These are phyloP conservation scores for Phytophthora pseudosyringae DNA, from an alignment of 352 stramenopile species.

Conservation along the genomic window DNA sequence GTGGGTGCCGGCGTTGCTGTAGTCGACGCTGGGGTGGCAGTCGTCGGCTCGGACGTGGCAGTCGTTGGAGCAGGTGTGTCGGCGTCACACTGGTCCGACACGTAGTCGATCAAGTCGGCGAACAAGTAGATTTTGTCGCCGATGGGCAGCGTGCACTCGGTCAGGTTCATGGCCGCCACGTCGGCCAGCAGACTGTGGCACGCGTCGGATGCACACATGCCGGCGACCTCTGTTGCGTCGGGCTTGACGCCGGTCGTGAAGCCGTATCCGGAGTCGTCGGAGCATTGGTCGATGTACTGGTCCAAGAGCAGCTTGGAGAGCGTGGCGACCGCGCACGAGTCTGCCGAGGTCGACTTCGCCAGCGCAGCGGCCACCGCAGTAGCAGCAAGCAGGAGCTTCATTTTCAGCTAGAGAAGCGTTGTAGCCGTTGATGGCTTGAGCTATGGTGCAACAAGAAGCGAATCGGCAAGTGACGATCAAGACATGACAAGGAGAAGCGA, in stretches of 20 bases:
- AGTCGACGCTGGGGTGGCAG: slow-evolving; percentile 5
- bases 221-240: slow-evolving; percentile 9
- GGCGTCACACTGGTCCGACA: slow-evolving; percentile 22
- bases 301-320: slow-evolving; percentile 29
- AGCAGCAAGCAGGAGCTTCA: slow-evolving; percentile 31
- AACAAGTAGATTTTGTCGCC: slow-evolving; percentile 33
- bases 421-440: slow-evolving; percentile 8
- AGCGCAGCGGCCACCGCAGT: slow-evolving; percentile 8
- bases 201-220: slow-evolving; percentile 31
- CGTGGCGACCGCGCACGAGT: slow-evolving; percentile 18
- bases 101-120: slow-evolving; percentile 36
- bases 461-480: slow-evolving; percentile 25
- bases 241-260: slow-evolving; percentile 32
- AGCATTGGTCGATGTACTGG: slow-evolving; percentile 34
- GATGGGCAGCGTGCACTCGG: slow-evolving; percentile 40
- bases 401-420: slow-evolving; percentile 16
- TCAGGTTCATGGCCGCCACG: slow-evolving; percentile 26
- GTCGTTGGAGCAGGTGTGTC: slow-evolving; percentile 16
- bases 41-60: slow-evolving; percentile 12
- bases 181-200: slow-evolving; percentile 31
- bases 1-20: slow-evolving; percentile 14
- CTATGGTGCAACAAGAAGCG: slow-evolving; percentile 14
- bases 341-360: slow-evolving; percentile 2
- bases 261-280: slow-evolving; percentile 33
- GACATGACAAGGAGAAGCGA: neutral